Evolutionary conservation across 2,329 filamentous ascomycete species (phyloP), one percentile per base, ranked within the genome.

Genomic region (Claviceps pusilla): DNA sequence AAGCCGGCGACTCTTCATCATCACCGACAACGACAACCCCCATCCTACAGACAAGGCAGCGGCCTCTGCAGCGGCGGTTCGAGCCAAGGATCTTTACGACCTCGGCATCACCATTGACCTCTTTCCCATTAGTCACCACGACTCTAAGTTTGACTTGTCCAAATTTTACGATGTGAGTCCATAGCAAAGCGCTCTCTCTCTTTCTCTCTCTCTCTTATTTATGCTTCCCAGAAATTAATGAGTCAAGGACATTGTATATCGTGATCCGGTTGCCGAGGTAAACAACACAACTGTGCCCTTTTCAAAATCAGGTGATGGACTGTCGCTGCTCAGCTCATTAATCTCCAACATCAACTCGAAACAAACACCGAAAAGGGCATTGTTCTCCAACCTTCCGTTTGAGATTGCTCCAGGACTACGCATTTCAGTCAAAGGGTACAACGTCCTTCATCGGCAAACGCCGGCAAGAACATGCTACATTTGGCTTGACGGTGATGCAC

Each of bases 81-180:
- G 90, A 53, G 93, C 93, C 33, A 95, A 95, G 66, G 93, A 98
- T 71, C 69, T 98, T 28, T 97, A 96, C 65, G 93, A 98, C 65
- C 74, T 97, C 33, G 89, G 90, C 4, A 89, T 96, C 35, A 81
- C 80, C 1, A 95, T 98, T 57, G 91, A 97, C 63, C 73, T 98
- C 0, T 98, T 97, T 61, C 90, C 93, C 0, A 91, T 98, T 55
- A 87, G 85, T 29, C 79, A 79, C 1, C 73, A 68, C 3, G 83
- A 83, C 33, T 76, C 80, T 58, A 78, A 78, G 39, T 98, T 98
- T 64, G 85, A 95, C 59, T 74, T 87, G 4, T 76, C 80, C 55
- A 90, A 86, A 55, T 98, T 98, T 68, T 98, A 96, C 68, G 88
- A 97, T 69, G 87, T 91, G 75, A 61, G 76, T 59, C n/a, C 10